Conservation (phyloP, 2,329 filamentous ascomycete genomes). For the Aspergillus ochraceus region DNA sequence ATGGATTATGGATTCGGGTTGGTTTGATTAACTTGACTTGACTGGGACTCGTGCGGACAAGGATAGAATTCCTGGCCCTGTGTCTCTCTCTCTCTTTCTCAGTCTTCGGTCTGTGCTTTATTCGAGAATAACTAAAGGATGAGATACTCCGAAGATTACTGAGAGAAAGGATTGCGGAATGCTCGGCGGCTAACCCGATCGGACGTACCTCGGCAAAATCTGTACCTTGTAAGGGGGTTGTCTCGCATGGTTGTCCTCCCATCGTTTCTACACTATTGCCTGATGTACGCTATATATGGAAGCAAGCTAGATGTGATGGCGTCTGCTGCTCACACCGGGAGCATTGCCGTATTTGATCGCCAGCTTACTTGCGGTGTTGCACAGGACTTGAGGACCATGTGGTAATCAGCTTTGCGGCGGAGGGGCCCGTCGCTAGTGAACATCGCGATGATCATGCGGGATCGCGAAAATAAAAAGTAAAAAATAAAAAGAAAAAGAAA, state of each 20-base stretch:
- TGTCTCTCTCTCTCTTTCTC: neutral
- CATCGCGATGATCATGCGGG: neutral
- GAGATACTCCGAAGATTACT: too few relatives aligned
- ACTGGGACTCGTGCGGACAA: neutral
- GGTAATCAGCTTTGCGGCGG: slow-evolving; percentile 10
- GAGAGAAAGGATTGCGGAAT: neutral
- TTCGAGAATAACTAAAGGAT: neutral
- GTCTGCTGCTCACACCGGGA: slow-evolving; percentile 5
- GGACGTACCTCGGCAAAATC: neutral
- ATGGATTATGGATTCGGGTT: neutral
- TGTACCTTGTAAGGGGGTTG: neutral
- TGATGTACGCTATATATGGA: neutral
- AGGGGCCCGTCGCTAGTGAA: slow-evolving; percentile 5
- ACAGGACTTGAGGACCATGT: slow-evolving; percentile 2
- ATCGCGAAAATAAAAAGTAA: neutral
- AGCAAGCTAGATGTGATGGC: neutral
- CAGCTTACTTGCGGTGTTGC: neutral
- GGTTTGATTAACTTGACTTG: neutral
- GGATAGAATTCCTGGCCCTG: neutral
- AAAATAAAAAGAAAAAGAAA: too few relatives aligned
- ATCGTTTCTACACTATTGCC: neutral
- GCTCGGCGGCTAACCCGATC: neutral
- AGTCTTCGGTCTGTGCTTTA: neutral
- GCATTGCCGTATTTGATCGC: slow-evolving; percentile 10
- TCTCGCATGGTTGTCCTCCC: neutral